Conservation (phyloP, 2,329 filamentous ascomycete species). For the Colletotrichum sp. region DNA sequence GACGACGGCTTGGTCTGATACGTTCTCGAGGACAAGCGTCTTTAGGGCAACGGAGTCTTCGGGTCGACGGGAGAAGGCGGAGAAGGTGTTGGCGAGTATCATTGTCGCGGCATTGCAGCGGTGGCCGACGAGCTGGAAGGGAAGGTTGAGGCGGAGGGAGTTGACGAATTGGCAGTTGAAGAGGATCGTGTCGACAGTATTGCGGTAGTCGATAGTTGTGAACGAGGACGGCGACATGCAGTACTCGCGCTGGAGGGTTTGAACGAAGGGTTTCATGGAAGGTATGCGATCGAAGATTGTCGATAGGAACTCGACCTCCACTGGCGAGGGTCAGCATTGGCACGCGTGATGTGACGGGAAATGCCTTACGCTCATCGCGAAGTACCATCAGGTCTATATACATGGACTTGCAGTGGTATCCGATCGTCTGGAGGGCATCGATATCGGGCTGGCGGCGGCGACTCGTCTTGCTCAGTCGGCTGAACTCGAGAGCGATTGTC, state of each 20-base stretch:
- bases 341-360: background rate
- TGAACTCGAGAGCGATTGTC: conserved; percentile 56
- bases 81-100: conserved; percentile 57
- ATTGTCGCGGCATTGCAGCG: conserved; percentile 53
- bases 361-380: conserved; percentile 50
- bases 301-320: conserved; percentile 53
- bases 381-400: conserved; percentile 59
- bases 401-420: conserved; percentile 52
- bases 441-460: conserved; percentile 36
- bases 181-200: conserved; percentile 45
- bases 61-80: conserved; percentile 50
- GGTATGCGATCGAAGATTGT: conserved; percentile 51
- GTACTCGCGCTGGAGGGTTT: conserved; percentile 47
- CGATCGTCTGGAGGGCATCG: conserved; percentile 50
- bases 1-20: conserved; percentile 52
- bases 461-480: conserved; percentile 46
- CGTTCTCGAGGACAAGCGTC: conserved; percentile 54
- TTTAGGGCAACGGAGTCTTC: conserved; percentile 47
- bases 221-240: conserved; percentile 55
- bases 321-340: conserved; percentile 29
- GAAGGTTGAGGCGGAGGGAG: conserved; percentile 54
- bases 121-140: conserved; percentile 54
- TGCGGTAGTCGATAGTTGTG: conserved; percentile 52
- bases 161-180: conserved; percentile 49
- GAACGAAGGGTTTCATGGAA: conserved; percentile 50